phyloP scores from a whole-genome alignment of 23 red algal species.

The Agarophyton chilense region DNA sequence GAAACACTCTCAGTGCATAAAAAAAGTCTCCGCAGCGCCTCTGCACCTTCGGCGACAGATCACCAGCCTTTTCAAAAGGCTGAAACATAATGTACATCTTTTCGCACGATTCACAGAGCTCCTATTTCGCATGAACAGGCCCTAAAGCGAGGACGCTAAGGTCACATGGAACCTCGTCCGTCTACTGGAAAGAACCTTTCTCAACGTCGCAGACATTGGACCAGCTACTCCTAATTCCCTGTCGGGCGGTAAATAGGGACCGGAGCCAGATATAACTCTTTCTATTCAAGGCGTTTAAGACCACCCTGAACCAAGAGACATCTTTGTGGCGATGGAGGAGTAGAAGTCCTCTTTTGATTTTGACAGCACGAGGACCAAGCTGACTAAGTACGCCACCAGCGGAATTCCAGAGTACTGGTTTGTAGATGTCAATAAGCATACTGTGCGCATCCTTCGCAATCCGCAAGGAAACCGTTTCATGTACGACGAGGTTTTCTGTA shows the following conservation, averaged over 20 bases:
- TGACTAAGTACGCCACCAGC: conserved; percentile 6
- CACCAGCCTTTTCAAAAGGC: too few species aligned
- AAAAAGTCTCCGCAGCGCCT: too few species aligned
- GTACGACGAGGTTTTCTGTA: conserved; percentile 20
- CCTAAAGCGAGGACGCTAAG: too few species aligned
- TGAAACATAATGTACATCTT: too few species aligned
- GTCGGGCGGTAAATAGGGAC: conserved; percentile 29
- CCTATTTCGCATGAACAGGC: too few species aligned
- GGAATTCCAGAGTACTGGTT: conserved; percentile 35
- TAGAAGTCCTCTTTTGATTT: conserved; percentile 13
- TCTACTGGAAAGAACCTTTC: conserved; percentile 12
- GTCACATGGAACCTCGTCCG: conserved; percentile 8
- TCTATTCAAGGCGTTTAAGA: conserved; percentile 1
- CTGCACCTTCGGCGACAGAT: too few species aligned
- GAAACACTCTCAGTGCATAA: too few species aligned
- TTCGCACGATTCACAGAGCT: too few species aligned
- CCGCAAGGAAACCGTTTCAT: conserved; percentile 47
- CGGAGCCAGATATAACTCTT: conserved; percentile 32
- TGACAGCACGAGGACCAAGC: conserved; percentile 30
- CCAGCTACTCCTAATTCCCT: conserved; percentile 26
- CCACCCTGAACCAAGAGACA: conserved; percentile 23
- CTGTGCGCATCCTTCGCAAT: conserved; percentile 21
- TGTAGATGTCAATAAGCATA: conserved; percentile 29
- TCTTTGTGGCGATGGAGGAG: conserved; percentile 33
- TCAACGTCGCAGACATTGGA: conserved; percentile 16